Evolutionary conservation across 345 rosid genomes (phyloP).

Genomic region (Eucalyptus marginata): DNA sequence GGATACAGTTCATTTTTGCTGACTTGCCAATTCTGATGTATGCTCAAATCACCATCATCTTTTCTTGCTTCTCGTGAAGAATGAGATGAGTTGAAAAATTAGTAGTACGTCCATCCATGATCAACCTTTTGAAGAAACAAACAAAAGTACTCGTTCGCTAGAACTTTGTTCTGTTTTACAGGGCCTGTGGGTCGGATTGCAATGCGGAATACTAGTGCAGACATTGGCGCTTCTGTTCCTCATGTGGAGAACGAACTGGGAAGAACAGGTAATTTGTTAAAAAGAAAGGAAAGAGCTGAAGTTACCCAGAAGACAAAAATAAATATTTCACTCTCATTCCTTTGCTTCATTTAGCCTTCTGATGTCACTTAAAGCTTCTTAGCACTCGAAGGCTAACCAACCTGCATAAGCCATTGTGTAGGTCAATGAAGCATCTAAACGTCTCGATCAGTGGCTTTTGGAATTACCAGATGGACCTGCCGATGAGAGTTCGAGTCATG

Average conservation of each 20-base stretch:
- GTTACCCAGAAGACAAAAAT: background rate
- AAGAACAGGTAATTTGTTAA: conserved; percentile 7
- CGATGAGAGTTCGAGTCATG: background rate
- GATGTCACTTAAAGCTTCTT: background rate
- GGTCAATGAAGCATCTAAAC: background rate
- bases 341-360: background rate
- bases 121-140: background rate
- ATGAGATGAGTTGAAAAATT: background rate
- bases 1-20: background rate
- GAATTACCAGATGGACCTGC: background rate
- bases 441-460: background rate
- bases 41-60: background rate
- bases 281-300: background rate
- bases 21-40: background rate
- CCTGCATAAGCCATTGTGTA: background rate
- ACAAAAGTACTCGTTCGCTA: background rate
- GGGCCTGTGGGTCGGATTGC: conserved; percentile 10
- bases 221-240: conserved; percentile 1
- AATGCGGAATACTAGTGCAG: background rate
- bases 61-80: background rate
- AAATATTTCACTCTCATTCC: background rate
- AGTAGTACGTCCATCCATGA: background rate
- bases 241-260: conserved; percentile 5
- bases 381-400: background rate
- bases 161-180: background rate